phyloP scores from a whole-genome alignment of 2,329 filamentous ascomycete genomes.

The Cladobotryum mycophilum region DNA sequence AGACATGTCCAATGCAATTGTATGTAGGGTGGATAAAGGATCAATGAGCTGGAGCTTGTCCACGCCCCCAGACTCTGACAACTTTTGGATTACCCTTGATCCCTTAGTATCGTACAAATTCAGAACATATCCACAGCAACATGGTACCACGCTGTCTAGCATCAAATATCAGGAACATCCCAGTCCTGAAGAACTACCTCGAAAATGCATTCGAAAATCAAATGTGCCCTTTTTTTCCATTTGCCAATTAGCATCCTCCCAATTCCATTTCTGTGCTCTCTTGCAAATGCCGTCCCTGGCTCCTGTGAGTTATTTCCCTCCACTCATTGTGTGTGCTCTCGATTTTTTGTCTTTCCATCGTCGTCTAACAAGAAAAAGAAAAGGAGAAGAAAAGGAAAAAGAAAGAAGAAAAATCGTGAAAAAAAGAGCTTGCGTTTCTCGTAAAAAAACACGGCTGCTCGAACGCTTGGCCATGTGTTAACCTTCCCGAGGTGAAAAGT shows the following conservation, averaged over 20 bases:
- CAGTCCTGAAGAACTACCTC: conserved; percentile 5
- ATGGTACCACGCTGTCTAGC: conserved; percentile 14
- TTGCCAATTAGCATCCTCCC: conserved; percentile 11
- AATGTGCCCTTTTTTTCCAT: not conserved
- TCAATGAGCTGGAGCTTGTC: not conserved
- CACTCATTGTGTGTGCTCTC: not conserved
- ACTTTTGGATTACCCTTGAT: conserved; percentile 11
- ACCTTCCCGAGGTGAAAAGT: conserved; percentile 1
- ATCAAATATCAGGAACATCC: conserved; percentile 13
- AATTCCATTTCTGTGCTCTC: conserved; percentile 3
- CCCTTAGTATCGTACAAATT: conserved; percentile 11
- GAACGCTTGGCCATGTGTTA: conserved; percentile 3
- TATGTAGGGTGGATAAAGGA: not conserved
- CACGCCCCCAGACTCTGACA: conserved; percentile 1
- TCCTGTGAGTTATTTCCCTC: not conserved
- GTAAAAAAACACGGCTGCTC: conserved; percentile 7
- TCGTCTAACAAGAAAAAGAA: conserved; percentile 6
- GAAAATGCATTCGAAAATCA: conserved; percentile 9
- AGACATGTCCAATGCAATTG: not conserved
- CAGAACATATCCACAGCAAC: conserved; percentile 14
- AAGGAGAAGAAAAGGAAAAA: not conserved
- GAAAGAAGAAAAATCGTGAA: conserved; percentile 8
- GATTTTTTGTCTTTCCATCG: conserved; percentile 2
- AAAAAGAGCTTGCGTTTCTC: conserved; percentile 4
- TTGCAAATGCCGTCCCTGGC: not conserved